Evolutionary conservation across 345 rosid species (phyloP), one percentile per base, ranked within the genome.

Genomic region (Populus pruinosa): DNA sequence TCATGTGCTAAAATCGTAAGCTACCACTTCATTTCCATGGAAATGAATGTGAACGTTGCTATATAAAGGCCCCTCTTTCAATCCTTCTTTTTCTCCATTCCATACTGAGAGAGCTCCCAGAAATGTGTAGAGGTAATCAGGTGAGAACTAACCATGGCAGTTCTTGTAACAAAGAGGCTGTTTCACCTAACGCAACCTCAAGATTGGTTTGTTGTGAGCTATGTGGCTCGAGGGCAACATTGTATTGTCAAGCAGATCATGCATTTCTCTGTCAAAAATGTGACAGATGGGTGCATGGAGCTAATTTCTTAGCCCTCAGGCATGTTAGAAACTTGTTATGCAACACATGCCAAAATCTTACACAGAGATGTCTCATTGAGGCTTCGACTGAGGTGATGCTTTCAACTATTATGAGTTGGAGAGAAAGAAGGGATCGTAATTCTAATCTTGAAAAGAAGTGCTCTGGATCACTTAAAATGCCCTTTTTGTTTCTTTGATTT

Each of bases 241-340:
- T 92, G 65, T 94, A 90, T 63, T 94, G 98, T 79, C 91, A 85
- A 76, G 98, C 98, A 1, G 98, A 94, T 74, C 83, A 89, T 71
- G 97, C 98, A 1, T 92, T 74, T 72, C 88, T 92, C 0, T 94
- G 98, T 79, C 44, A 83, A 63, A 81, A 84, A 73, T 94, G 98
- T 35, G 98, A 94, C 66, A 85, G 78, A 78, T 77, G 84, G 86
- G 98, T 94, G 27, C 98, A 94, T 35, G 86, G 83, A 67, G 98
- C 97, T 21, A 94, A 94, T 78, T 91, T 94, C 87, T 80, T 94
- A 56, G 96, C 98, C 8, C 84, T 77, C 79, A 88, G 98, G 81
- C 98, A 94, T 55, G 81, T 91, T 31, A 74, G 98, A 74, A 87
- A 94, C 79, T 78, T 94, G 73, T 84, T 94, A 3, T 94, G 98